Base-by-base conservation (phyloP, 202 grass and related monocot species). In the Brachypodium distachyon region DNA sequence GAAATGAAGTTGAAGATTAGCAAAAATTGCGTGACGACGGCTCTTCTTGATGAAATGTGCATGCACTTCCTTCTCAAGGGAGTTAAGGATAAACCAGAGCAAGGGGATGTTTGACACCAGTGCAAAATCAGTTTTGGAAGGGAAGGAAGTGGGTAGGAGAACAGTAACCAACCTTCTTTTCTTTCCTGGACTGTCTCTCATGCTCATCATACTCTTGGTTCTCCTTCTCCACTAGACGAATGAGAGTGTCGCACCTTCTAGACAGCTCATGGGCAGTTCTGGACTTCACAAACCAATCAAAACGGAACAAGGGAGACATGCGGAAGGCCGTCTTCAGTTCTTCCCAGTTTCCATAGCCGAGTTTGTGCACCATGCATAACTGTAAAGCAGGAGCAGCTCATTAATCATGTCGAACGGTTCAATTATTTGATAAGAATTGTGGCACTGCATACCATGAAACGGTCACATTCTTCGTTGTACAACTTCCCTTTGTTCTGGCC, bases 251-350 rank as follows among this genome's bases (percentile, higher is more conserved):
- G 25, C 96, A 92, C 17, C 96, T 83, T 71, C 96, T 92, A 84
- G 91, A 83, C 59, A 98, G 74, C 82, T 98, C 96, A 79, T 98
- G 96, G 57, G 83, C 86, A 60, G 96, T 95, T 34, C 96, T 91
- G 4, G 96, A 98, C 60, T 98, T 98, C 77, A 98, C 96, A 88
- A 98, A 98, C 96, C 96, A 98, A 74, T 95, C 96, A 28, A 98
- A 98, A 9, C 96, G 89, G 47, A 98, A 98, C 82, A 98, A 88
- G 21, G 91, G 89, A n/a, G 96, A 98, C 64, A 82, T 90, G 57
- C 91, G 87, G 67, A 92, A 99, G 29, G 96, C 96, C 46, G 96
- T 87, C 85, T 99, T 99, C 52, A 99, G 85, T 80, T 99, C 96
- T 68, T 99, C 96, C 96, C 96, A 99, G 38, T 89, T 89, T 55